Evolutionary conservation across 2,329 filamentous ascomycete species (phyloP), one percentile per base, ranked within the genome.

Genomic region (Penicillium sclerotigenum): DNA sequence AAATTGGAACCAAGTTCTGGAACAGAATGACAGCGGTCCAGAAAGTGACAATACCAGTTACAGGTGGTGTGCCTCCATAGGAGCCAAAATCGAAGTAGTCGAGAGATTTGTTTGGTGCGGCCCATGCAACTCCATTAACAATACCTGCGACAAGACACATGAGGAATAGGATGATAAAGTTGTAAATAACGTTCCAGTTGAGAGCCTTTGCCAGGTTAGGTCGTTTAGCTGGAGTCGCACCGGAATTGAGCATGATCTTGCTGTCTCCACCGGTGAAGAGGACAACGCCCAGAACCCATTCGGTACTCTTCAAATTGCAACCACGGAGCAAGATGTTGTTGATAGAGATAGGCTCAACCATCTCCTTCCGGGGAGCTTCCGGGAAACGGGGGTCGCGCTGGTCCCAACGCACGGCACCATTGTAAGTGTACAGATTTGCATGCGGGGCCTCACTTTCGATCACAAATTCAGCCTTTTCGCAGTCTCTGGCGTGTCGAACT

Each of bases 211-310:
- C 90, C 66, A 99, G 92, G 64, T 90, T 87, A 36, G 94, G 86
- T 60, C 93, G 89, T 79, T 99, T 99, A 72, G 86, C 96, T 13
- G 95, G 94, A 1, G 94, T 99, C 59, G 93, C 88, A 58, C 94
- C 94, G 28, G 94, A 90, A 71, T 99, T 99, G 79, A 97, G 89
- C 94, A 99, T 99, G 72, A 97, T 97, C 78, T 97, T 99, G 33
- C 93, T 96, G 72, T 99, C 93, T 69, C 92, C 87, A 33, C 94
- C 94, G 14, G 94, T 97, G 75, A 96, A 99, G 18, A 96, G 80
- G 47, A 97, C 93, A 3, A 99, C 83, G 51, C 92, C 94, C 6
- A 99, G 82, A 52, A 91, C 83, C 94, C 94, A 99, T 69, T 97
- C 92, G 0, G 94, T 99, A 73, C 97, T 99, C 62, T 92, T 86